A percentile compares a stretch with the other conserved stretches of the same genome.
Conservation (phyloP, 2,329 filamentous ascomycete genomes). For the Didymella sp. region DNA sequence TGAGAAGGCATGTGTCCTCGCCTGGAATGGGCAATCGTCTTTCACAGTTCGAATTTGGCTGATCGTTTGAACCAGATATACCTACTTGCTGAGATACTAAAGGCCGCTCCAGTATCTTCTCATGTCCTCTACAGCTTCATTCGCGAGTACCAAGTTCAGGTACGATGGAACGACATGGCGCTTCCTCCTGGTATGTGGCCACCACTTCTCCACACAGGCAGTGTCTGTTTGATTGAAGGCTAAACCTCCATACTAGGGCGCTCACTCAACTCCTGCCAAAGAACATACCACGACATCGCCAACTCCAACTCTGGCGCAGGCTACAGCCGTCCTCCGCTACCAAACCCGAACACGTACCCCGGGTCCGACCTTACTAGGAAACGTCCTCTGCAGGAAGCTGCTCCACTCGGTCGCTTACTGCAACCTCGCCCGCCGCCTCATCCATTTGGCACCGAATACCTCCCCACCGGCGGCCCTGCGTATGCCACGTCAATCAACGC, state of each 20-base stretch:
- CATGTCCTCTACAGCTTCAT: conserved; percentile 55
- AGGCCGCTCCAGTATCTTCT: conserved; percentile 54
- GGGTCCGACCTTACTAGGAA: conserved; percentile 46
- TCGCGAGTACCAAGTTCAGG: conserved; percentile 53
- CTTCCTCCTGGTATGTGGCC: conserved; percentile 57
- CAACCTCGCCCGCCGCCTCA: conserved; percentile 55
- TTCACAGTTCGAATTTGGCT: background rate
- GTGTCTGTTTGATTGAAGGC: background rate
- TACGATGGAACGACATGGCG: conserved; percentile 58
- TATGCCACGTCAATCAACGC: conserved; percentile 40
- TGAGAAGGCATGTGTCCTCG: conserved; percentile 52
- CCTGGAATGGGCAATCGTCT: conserved; percentile 11
- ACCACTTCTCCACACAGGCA: background rate
- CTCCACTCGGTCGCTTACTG: conserved; percentile 52
- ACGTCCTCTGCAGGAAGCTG: conserved; percentile 44
- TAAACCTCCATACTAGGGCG: conserved; percentile 39
- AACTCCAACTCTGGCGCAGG: conserved; percentile 34
- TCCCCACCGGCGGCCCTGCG: conserved; percentile 34
- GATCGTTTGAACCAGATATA: conserved; percentile 38
- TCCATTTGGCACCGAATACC: conserved; percentile 42
- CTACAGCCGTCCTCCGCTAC: conserved; percentile 41
- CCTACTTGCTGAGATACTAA: conserved; percentile 61
- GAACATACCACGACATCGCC: conserved; percentile 43
- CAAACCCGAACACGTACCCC: conserved; percentile 42
- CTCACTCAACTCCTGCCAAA: conserved; percentile 48